phyloP scores from a whole-genome alignment of 192 early-diverging fungal species.

The Geranomyces michiganensis region DNA sequence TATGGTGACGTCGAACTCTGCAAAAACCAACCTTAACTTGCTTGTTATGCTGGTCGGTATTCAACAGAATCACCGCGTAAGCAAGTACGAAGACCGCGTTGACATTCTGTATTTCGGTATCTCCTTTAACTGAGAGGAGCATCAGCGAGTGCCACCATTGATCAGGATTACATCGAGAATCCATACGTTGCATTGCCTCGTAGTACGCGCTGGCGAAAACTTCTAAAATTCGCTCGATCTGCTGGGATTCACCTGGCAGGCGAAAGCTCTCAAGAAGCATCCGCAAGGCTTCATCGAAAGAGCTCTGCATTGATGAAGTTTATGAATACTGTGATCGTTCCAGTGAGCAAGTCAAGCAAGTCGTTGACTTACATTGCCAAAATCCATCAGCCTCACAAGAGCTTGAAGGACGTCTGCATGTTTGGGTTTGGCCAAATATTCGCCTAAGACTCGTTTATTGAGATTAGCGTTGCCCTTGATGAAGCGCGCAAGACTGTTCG shows the following conservation, averaged over 20 bases:
- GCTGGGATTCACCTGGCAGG: constrained; percentile 96
- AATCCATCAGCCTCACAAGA: constrained; percentile 87
- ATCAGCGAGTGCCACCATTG: no score
- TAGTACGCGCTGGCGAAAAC: constrained; percentile 85
- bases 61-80: constrained; percentile 95
- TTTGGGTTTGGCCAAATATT: constrained; percentile 83
- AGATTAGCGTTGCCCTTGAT: constrained; percentile 80
- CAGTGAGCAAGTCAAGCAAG: not conserved
- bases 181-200: constrained; percentile 51
- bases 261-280: constrained; percentile 91
- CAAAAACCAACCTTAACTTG: constrained; percentile 65
- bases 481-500: constrained; percentile 71
- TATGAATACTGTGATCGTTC: not conserved
- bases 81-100: constrained; percentile 87
- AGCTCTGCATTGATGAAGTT: constrained; percentile 59
- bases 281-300: constrained; percentile 94
- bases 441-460: constrained; percentile 85
- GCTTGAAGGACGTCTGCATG: constrained; percentile 83
- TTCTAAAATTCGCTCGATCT: constrained; percentile 94
- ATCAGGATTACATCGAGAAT: no score
- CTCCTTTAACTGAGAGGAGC: constrained; percentile 24
- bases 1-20: no score
- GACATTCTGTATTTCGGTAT: constrained; percentile 72
- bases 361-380: constrained; percentile 66
- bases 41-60: constrained; percentile 97